A percentile compares a stretch with the other conserved stretches of the same genome.
Conservation (phyloP, 139 green algal genomes). For the Coelastrella sp. region DNA sequence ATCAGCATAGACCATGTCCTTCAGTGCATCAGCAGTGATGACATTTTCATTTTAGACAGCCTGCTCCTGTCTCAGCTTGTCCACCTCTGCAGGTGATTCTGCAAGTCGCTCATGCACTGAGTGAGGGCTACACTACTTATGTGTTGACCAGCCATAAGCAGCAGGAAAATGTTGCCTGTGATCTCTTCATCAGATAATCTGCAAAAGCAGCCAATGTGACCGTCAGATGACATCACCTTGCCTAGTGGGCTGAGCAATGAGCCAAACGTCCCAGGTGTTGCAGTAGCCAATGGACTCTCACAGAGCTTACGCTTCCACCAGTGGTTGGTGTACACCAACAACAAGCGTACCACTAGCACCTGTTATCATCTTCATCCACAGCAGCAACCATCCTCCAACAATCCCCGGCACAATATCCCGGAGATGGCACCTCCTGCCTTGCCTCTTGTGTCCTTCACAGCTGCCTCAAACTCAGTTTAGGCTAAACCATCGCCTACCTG, state of each 20-base stretch:
- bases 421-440: constrained; percentile 25
- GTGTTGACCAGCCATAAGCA: constrained; percentile 43
- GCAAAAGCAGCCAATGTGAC: not conserved
- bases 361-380: constrained; percentile 43
- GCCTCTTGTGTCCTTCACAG: not conserved
- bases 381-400: constrained; percentile 25
- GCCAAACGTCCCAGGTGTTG: no score
- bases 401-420: constrained; percentile 21
- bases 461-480: constrained; percentile 32
- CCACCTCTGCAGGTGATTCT: constrained; percentile 14
- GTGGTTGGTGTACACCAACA: not conserved
- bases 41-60: not conserved
- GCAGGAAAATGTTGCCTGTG: constrained; percentile 39
- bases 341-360: not conserved
- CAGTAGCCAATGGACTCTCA: no score
- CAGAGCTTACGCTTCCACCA: no score
- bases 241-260: no score
- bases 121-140: constrained; percentile 29
- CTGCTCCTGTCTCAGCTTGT: constrained; percentile 41
- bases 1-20: constrained; percentile 44
- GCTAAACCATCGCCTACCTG: not conserved
- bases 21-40: constrained; percentile 16
- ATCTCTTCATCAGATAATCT: constrained; percentile 42
- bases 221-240: no score
- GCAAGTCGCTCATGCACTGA: constrained; percentile 15